Base-by-base conservation (phyloP, 768 basidiomycete genomes). In the Sporobolomyces pararoseus region DNA sequence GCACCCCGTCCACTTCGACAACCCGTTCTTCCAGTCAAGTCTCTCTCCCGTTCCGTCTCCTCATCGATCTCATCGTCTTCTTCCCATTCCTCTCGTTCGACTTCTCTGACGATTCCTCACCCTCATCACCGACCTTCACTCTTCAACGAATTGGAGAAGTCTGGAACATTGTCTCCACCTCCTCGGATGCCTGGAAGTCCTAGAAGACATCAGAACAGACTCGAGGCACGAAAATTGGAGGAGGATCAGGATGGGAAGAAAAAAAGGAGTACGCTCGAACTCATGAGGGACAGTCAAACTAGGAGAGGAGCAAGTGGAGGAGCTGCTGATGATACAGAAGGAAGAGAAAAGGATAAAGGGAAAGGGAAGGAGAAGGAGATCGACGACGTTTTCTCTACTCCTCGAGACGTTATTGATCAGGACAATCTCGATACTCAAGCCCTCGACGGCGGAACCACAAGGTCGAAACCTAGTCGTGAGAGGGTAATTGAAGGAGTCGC, bases 261-360 rank as follows among this genome's bases (percentile, higher is more conserved):
- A 27, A 13, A 31, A 25, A 34, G 60, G 32, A 68, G 65, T 46
- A 66, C 65, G 39, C 58, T 66, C 21, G 37, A 47, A 35, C n/a
- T 60, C 58, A 23, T 66, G 39, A 53, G 58, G 27, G 39, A 60
- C 13, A 13, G 21, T 6, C 13, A 23, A 42, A 42, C 55, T 66
- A 25, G n/a, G n/a, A n/a, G n/a, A n/a, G n/a, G 47, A 46, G 49
- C 17, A 39, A 57, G 9, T 59, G 27, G 42, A 39, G n/a, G 21
- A 42, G 57, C 37, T 42, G 32, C 19, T 23, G 25, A 12, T 32
- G 54, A 34, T 7, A 6, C 9, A 25, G 57, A 44, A 7, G 37
- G 29, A 25, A 35, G n/a, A 12, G 42, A 19, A 17, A 46, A 32
- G 25, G 47, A 19, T 19, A 13, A 21, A n/a, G 60, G 32, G 19